phyloP scores from a whole-genome alignment of 1,139 yeast genomes.

The Scheffersomyces lignicola region DNA sequence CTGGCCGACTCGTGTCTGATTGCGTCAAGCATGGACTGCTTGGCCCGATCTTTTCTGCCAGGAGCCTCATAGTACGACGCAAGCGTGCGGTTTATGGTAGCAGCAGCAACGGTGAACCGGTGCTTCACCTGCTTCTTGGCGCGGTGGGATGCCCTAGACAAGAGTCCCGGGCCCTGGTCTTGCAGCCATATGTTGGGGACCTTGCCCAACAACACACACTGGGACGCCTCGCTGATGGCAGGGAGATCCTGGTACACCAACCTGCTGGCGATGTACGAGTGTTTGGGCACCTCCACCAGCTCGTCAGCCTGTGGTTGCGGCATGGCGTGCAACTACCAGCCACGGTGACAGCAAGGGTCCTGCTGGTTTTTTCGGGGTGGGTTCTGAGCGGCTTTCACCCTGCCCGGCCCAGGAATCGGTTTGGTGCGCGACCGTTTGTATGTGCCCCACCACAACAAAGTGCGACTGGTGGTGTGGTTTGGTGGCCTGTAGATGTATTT shows the following conservation, averaged over 20 bases:
- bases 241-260: constrained; percentile 53
- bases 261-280: constrained; percentile 66
- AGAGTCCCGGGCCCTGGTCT: constrained; percentile 21
- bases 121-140: constrained; percentile 7
- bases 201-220: constrained; percentile 59
- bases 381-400: too few species aligned
- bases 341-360: too few species aligned
- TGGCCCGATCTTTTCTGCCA: background rate
- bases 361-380: too few species aligned
- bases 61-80: constrained; percentile 1
- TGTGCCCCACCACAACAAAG: too few species aligned
- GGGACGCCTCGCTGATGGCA: constrained; percentile 51
- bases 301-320: too few species aligned
- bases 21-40: constrained; percentile 1
- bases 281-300: constrained; percentile 11
- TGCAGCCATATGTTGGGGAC: constrained; percentile 65
- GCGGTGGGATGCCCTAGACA: constrained; percentile 7
- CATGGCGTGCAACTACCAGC: too few species aligned
- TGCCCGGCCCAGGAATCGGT: too few species aligned
- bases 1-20: background rate
- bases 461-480: too few species aligned
- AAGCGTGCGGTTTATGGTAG: constrained; percentile 5
- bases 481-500: too few species aligned
- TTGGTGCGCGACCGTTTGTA: too few species aligned
- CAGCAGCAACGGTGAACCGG: constrained; percentile 6